phyloP scores from a whole-genome alignment of 305 asterid species.

The Withania somnifera region DNA sequence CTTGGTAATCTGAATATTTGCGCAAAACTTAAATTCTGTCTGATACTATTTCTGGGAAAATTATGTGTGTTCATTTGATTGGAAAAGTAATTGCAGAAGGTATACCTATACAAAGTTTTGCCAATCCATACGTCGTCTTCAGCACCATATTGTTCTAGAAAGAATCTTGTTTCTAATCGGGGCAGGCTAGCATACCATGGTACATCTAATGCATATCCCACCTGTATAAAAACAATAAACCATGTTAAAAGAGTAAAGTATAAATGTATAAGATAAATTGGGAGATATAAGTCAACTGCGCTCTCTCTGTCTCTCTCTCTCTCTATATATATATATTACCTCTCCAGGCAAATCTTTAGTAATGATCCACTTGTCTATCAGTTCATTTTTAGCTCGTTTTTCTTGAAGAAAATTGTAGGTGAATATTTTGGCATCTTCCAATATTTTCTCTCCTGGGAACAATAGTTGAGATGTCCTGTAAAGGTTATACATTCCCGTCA shows the following conservation, averaged over 20 bases:
- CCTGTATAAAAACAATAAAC: constrained; percentile 40
- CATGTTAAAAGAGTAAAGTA: too few relatives aligned
- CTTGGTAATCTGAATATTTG: too few relatives aligned
- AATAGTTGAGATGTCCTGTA: constrained; percentile 68
- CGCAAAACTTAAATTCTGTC: too few relatives aligned
- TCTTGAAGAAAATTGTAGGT: constrained; percentile 36
- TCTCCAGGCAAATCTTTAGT: constrained; percentile 87
- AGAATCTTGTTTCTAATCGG: constrained; percentile 64
- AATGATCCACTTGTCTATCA: constrained; percentile 86
- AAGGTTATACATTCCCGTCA: constrained; percentile 82
- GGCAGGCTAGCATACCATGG: constrained; percentile 82
- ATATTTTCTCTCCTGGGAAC: constrained; percentile 57
- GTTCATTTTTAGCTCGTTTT: constrained; percentile 43
- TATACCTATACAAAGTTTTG: constrained; percentile 87
- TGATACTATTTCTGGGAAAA: too few relatives aligned
- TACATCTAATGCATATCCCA: constrained; percentile 65
- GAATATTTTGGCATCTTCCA: constrained; percentile 34
- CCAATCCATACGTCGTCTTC: constrained; percentile 95
- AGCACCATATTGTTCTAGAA: constrained; percentile 72
- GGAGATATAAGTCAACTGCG: neutral
- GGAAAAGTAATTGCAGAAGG: too few relatives aligned
- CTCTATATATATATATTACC: constrained; percentile 18
- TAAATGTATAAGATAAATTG: too few relatives aligned
- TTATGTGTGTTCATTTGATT: too few relatives aligned
- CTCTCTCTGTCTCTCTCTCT: too few relatives aligned